These are phyloP conservation scores for Taxillus chinensis DNA, from an alignment of 164 flowering plant species.

Conservation along the genomic window DNA sequence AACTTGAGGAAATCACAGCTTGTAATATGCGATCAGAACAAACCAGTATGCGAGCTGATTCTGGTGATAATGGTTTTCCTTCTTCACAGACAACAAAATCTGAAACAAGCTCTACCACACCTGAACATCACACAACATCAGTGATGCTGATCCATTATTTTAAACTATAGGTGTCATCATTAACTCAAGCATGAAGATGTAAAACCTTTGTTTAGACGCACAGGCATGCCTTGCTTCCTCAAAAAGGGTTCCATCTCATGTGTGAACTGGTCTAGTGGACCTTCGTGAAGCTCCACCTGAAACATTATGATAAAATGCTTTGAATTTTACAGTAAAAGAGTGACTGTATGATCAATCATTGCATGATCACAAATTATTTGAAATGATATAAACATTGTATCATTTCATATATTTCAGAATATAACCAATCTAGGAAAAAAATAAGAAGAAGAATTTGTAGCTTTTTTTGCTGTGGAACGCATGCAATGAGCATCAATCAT, in stretches of 20 bases:
- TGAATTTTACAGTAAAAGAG: no score
- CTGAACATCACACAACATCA: conserved; percentile 23
- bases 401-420: no score
- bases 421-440: no score
- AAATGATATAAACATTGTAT: no score
- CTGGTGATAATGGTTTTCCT: conserved; percentile 85
- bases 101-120: conserved; percentile 79
- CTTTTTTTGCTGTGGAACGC: no score
- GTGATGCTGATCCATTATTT: not conserved
- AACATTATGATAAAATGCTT: not conserved
- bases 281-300: conserved; percentile 88
- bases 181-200: not conserved
- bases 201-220: conserved; percentile 79
- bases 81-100: conserved; percentile 89
- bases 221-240: conserved; percentile 97
- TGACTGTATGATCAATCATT: no score
- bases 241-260: conserved; percentile 98
- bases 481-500: no score
- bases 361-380: no score
- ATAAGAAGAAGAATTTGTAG: no score
- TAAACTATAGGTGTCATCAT: not conserved
- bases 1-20: not conserved
- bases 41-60: conserved; percentile 84
- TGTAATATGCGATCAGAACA: conserved; percentile 12
- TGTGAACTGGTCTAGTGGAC: conserved; percentile 81